A percentile compares a stretch with the other conserved stretches of the same genome.
phyloP scores from a whole-genome alignment of 495 filamentous ascomycete species.

The Extremus antarcticus region DNA sequence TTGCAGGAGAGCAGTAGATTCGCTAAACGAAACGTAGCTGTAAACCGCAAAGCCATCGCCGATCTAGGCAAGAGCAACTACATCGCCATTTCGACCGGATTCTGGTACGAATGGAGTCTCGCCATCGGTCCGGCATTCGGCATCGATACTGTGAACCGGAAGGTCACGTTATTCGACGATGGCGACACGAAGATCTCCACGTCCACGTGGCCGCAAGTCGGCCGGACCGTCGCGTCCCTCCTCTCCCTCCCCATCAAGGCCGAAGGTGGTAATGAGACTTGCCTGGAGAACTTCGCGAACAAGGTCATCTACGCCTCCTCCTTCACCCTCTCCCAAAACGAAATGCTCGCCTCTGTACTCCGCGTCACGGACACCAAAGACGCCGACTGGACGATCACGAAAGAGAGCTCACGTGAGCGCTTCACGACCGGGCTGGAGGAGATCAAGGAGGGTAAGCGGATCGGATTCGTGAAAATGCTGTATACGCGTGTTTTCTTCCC shows the following conservation, averaged over 20 bases:
- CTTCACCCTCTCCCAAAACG: slow-evolving; percentile 37
- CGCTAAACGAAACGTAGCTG: neutral
- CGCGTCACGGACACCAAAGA: slow-evolving; percentile 32
- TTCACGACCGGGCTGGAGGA: slow-evolving; percentile 33
- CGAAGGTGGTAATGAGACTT: neutral
- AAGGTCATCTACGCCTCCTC: slow-evolving; percentile 30
- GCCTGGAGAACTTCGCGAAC: slow-evolving; percentile 30
- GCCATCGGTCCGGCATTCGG: slow-evolving; percentile 40
- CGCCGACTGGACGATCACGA: slow-evolving; percentile 28
- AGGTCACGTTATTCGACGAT: slow-evolving; percentile 39
- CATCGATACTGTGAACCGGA: slow-evolving; percentile 34
- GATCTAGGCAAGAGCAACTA: slow-evolving; percentile 28
- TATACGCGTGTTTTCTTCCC: slow-evolving; percentile 44
- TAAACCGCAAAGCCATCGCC: neutral
- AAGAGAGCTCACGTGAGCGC: slow-evolving; percentile 35
- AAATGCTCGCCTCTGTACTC: slow-evolving; percentile 38
- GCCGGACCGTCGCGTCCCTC: slow-evolving; percentile 31
- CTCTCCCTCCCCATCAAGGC: slow-evolving; percentile 4
- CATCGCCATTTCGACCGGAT: slow-evolving; percentile 37
- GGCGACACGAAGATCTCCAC: slow-evolving; percentile 34
- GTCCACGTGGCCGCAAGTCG: slow-evolving; percentile 36
- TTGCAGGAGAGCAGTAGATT: neutral
- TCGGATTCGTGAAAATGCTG: slow-evolving; percentile 41
- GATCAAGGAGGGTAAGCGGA: slow-evolving; percentile 36
- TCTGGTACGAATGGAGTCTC: slow-evolving; percentile 47